Evolutionary conservation across 1,284 basidiomycete genomes (phyloP).

Genomic region (Apiotrichum gamsii): DNA sequence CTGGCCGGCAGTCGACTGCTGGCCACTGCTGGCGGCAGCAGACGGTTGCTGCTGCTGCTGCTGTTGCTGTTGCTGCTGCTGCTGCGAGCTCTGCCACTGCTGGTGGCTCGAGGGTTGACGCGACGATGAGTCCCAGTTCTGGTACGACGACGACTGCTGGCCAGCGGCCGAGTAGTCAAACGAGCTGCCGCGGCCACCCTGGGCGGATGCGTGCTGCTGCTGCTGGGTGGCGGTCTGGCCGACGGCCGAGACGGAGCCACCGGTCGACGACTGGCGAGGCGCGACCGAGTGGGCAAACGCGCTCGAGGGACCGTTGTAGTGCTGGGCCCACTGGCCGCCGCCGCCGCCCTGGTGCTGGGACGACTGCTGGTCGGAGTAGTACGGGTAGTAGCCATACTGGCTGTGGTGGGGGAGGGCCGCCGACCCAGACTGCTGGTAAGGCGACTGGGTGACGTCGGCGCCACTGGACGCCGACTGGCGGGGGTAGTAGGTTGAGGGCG

Average conservation of each 20-base stretch:
- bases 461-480: conserved; percentile 1
- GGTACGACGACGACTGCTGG: conserved; percentile 9
- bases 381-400: conserved; percentile 15
- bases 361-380: conserved; percentile 12
- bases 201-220: conserved; percentile 1
- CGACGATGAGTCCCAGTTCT: conserved; percentile 12
- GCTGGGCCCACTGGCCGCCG: conserved; percentile 11
- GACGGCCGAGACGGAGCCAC: conserved; percentile 1
- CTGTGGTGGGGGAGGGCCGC: conserved; percentile 1
- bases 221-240: conserved; percentile 5
- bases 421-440: conserved; percentile 13
- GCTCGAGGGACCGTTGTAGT: conserved; percentile 8
- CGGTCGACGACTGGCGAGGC: conserved; percentile 12
- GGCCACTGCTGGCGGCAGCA: conserved; percentile 7
- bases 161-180: conserved; percentile 8
- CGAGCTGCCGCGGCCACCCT: conserved; percentile 4
- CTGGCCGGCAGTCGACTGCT: conserved; percentile 1
- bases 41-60: conserved; percentile 7
- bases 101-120: conserved; percentile 37
- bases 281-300: conserved; percentile 7
- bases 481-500: conserved; percentile 30
- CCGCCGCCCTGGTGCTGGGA: conserved; percentile 9
- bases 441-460: conserved; percentile 13
- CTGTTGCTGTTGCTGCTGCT: conserved; percentile 5
- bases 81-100: conserved; percentile 12